Percentiles rank a stretch among this genome's conserved stretches.
These are phyloP conservation scores for Dysphania ambrosioides DNA, from an alignment of 148 eudicot genomes.

Conservation along the genomic window DNA sequence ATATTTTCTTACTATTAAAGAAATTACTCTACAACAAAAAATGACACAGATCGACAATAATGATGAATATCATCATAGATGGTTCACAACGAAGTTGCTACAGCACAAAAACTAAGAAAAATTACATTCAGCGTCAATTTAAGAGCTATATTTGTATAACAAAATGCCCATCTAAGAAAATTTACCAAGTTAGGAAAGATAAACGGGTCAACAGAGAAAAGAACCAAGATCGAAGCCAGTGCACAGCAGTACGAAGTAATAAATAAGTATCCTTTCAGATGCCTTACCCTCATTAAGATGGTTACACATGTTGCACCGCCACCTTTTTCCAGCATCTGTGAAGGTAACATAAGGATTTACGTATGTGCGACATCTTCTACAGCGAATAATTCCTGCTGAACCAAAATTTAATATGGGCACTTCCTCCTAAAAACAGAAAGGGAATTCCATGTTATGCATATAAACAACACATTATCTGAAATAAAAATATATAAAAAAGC, in stretches of 20 bases:
- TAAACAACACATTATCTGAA: conserved; percentile 6
- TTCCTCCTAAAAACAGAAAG: conserved; percentile 69
- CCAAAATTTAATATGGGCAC: conserved; percentile 88
- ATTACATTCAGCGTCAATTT: background rate
- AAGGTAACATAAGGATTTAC: conserved; percentile 85
- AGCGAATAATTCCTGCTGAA: conserved; percentile 85
- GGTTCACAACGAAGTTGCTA: conserved; percentile 8
- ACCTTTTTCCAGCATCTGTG: conserved; percentile 90
- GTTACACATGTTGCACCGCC: conserved; percentile 95
- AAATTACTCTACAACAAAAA: conserved; percentile 6
- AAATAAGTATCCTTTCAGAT: background rate
- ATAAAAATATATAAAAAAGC: no score
- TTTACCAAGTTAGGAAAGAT: background rate
- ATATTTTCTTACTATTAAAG: background rate
- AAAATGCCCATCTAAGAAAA: background rate
- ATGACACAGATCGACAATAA: conserved; percentile 6
- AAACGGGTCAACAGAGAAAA: background rate
- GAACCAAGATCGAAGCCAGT: background rate
- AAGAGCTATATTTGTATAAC: background rate
- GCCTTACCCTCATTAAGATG: conserved; percentile 87
- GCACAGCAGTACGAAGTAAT: background rate
- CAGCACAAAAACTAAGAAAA: conserved; percentile 1
- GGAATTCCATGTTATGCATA: conserved; percentile 19
- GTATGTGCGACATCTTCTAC: conserved; percentile 97
- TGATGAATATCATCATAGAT: background rate